Evolutionary conservation across 169 alveolate species (phyloP).

Genomic region (Plasmodium falciparum): DNA sequence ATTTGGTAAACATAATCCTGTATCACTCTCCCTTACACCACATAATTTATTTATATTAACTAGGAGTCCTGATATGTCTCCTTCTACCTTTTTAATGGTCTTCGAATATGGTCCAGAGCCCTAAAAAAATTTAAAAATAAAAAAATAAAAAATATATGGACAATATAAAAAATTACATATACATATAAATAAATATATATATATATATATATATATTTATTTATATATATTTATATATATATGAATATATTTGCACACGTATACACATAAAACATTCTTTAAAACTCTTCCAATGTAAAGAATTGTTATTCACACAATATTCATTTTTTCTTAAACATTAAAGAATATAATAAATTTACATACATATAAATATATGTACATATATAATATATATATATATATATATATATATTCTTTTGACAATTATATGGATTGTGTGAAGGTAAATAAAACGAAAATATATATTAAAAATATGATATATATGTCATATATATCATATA

Average conservation of each 20-base stretch:
- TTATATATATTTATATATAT: neutral
- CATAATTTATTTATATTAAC: constrained; percentile 85
- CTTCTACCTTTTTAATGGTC: constrained; percentile 82
- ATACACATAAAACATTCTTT: neutral
- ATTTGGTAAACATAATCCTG: constrained; percentile 98
- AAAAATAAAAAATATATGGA: neutral
- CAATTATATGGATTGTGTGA: too few relatives aligned
- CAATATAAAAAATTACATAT: neutral
- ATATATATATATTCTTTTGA: neutral
- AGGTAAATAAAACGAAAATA: neutral
- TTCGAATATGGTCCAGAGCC: constrained; percentile 88
- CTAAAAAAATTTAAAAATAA: constrained; percentile 30
- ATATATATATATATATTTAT: constrained; percentile 1
- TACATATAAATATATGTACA: too few relatives aligned
- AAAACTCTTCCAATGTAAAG: too few relatives aligned
- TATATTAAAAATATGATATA: neutral
- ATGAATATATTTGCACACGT: neutral
- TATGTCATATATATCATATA: neutral
- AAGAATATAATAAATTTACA: too few relatives aligned
- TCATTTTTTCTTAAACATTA: too few relatives aligned
- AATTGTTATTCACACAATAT: too few relatives aligned
- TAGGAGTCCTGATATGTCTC: constrained; percentile 81
- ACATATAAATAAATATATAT: neutral
- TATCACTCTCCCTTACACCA: constrained; percentile 98
- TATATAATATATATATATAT: too few relatives aligned